Evolutionary conservation across 1,284 basidiomycete species (phyloP), one percentile per base, ranked within the genome.

Genomic region (Neolentinus lepideus): DNA sequence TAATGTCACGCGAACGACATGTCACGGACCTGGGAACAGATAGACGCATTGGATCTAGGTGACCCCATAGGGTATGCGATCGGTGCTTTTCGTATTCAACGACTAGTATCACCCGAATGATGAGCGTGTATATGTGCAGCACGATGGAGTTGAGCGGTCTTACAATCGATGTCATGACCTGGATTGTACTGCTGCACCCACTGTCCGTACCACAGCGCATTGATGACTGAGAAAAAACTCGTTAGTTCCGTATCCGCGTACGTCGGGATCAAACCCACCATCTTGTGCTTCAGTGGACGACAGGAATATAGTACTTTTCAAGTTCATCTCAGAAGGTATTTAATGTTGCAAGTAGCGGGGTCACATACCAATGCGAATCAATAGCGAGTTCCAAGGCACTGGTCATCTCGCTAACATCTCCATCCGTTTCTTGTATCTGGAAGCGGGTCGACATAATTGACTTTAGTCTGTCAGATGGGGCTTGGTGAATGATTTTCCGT

Each of bases 231-330:
- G 35, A 11, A 51, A 27, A 25, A 22, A 19, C 35, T 38, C n/a
- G 22, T 51, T 51, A 53, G 27, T 46, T 31, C 36, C 12, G 46
- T 14, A 36, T 16, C 26, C 29, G 27, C 21, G 52, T 27, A 29
- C 54, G 29, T 21, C 52, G 25, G 12, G 22, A 19, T 31, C 25
- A 2, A 27, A 63, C 74, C 60, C 55, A 88, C 89, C 84, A 64
- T 89, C 79, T 68, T 97, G 94, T 8, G 91, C 84, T 71, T 97
- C 94, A 54, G 71, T 85, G 0, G 91, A 95, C 6, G 90, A 92
- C 45, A 98, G 71, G 70, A 98, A 98, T 62, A 92, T 88, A 31
- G 80, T 77, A 60, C 89, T 90, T 51, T 52, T 58, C 29, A 36
- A 19, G 36, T 4, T 2, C 14, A 14, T 19, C 12, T 38, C 25